Percentiles rank a stretch among this genome's conserved stretches.
Conservation (phyloP, 2,329 filamentous ascomycete species). For the Colletotrichum navitas region DNA sequence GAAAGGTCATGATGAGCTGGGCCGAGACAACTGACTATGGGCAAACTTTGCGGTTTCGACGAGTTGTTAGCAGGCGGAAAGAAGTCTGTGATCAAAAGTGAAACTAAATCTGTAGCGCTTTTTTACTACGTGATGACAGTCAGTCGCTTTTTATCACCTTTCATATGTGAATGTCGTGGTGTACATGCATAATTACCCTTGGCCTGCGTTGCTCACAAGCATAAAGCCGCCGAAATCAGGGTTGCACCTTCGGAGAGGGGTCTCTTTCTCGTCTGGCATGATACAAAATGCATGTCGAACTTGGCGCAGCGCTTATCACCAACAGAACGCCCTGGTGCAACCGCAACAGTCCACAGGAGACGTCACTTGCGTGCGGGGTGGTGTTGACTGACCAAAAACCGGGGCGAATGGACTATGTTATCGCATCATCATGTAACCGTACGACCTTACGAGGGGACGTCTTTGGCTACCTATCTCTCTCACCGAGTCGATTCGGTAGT, state of each 20-base stretch:
- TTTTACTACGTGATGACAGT: background rate
- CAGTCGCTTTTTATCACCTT: background rate
- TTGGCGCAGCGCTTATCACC: constrained; percentile 19
- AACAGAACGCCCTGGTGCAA: background rate
- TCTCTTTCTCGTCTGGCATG: background rate
- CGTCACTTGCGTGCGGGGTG: background rate
- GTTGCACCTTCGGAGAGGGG: background rate
- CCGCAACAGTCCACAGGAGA: constrained; percentile 1
- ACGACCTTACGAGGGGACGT: too few species aligned
- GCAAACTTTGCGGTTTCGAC: too few species aligned
- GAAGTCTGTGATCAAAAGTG: background rate
- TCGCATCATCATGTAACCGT: too few species aligned
- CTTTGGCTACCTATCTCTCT: too few species aligned
- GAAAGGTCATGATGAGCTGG: constrained; percentile 44
- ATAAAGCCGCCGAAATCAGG: background rate
- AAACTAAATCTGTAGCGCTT: background rate
- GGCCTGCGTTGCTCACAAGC: background rate
- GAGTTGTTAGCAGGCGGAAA: too few species aligned
- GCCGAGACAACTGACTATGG: too few species aligned
- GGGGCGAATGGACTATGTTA: background rate
- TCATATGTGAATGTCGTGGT: background rate
- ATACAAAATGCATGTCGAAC: constrained; percentile 17
- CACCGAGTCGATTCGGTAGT: too few species aligned
- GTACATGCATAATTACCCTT: background rate
- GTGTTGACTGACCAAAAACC: background rate